These are phyloP conservation scores for Castanopsis chinensis DNA, from an alignment of 306 rosid species.

Conservation along the genomic window DNA sequence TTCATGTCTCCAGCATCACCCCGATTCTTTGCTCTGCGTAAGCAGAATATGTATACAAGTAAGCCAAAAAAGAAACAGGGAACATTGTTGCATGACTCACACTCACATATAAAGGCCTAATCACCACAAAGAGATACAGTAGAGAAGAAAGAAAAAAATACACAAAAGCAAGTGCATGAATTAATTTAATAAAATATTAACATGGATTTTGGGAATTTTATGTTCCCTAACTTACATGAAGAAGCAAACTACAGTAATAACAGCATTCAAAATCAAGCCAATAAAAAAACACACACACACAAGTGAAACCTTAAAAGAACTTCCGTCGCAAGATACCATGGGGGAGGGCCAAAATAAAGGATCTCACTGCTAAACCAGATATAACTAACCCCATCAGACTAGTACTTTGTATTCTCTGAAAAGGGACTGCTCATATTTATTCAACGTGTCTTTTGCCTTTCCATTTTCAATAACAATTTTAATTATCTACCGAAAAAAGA, in stretches of 20 bases:
- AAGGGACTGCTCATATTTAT: too few species aligned
- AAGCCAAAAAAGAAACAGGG: neutral
- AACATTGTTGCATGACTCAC: slow-evolving; percentile 16
- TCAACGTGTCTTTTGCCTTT: too few species aligned
- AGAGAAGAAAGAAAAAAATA: neutral
- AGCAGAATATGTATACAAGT: neutral
- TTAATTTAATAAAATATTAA: neutral
- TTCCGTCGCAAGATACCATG: neutral
- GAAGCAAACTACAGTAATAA: neutral
- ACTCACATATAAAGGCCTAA: neutral
- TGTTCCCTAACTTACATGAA: neutral
- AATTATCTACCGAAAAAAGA: too few species aligned
- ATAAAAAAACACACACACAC: neutral
- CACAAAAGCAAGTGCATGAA: neutral
- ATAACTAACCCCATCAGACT: neutral
- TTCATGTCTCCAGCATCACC: slow-evolving; percentile 79
- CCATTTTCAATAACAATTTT: too few species aligned
- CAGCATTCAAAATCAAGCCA: neutral
- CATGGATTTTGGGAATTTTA: neutral
- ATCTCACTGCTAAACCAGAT: neutral
- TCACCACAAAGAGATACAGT: neutral
- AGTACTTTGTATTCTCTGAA: too few species aligned
- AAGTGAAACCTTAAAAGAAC: neutral
- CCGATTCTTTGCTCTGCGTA: slow-evolving; percentile 71
- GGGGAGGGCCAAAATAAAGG: neutral